These are phyloP conservation scores for Cynanchum wilfordii DNA, from an alignment of 257 asterid species.

Conservation along the genomic window DNA sequence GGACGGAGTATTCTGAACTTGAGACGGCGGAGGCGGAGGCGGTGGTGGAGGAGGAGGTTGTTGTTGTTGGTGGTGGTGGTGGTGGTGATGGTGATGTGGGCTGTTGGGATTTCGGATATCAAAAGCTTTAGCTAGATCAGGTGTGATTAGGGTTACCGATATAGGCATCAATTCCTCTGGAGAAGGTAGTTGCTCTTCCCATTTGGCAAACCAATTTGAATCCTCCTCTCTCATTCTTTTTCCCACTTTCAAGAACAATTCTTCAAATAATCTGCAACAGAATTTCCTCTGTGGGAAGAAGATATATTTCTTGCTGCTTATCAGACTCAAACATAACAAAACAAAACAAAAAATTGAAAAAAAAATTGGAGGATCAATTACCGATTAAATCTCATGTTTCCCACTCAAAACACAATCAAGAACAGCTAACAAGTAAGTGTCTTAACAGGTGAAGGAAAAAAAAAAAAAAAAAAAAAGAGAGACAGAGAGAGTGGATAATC, in stretches of 20 bases:
- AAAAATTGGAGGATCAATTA: background rate
- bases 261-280: background rate
- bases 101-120: constrained; percentile 45
- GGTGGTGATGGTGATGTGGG: constrained; percentile 30
- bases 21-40: constrained; percentile 12
- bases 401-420: background rate
- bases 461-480: background rate
- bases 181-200: constrained; percentile 80
- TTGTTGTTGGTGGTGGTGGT: constrained; percentile 17
- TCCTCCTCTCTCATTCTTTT: constrained; percentile 70
- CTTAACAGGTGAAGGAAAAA: background rate
- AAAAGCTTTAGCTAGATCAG: constrained; percentile 70
- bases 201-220: constrained; percentile 72
- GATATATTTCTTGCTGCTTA: constrained; percentile 9
- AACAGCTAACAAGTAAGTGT: background rate
- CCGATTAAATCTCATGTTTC: background rate
- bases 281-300: background rate
- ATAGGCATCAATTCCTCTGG: constrained; percentile 78
- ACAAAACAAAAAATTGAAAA: too few species aligned
- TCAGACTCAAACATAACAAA: background rate
- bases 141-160: constrained; percentile 69
- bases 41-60: constrained; percentile 15
- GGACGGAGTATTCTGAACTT: constrained; percentile 12
- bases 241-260: background rate
- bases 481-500: background rate